A percentile compares a stretch with the other conserved stretches of the same genome.
Conservation (phyloP, 768 basidiomycete species). For the Postia placenta region DNA sequence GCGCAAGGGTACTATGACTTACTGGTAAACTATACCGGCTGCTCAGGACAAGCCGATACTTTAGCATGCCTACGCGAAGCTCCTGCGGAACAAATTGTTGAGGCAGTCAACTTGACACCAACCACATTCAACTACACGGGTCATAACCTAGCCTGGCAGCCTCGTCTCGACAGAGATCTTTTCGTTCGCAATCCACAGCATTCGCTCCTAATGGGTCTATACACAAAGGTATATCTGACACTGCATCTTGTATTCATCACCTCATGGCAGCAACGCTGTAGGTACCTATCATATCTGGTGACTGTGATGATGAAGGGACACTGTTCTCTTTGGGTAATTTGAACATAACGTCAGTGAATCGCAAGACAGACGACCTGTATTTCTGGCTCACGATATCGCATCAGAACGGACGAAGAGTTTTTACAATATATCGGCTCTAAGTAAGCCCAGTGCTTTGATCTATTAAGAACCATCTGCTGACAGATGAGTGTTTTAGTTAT, state of each 20-base stretch:
- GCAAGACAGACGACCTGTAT: neutral
- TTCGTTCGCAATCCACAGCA: neutral
- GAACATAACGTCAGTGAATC: neutral
- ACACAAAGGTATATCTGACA: neutral
- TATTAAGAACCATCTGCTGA: neutral
- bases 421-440: neutral
- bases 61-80: slow-evolving; percentile 37
- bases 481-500: neutral
- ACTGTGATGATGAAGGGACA: neutral
- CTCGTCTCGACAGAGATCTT: neutral
- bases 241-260: neutral
- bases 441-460: neutral
- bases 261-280: neutral
- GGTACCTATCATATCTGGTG: neutral
- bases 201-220: neutral
- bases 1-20: slow-evolving; percentile 34
- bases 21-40: slow-evolving; percentile 34
- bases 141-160: neutral
- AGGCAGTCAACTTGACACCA: slow-evolving; percentile 28
- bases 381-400: neutral
- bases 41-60: slow-evolving; percentile 27
- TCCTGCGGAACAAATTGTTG: slow-evolving; percentile 24
- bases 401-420: neutral
- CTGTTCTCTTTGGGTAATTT: neutral
- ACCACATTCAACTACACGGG: slow-evolving; percentile 15